Conservation (phyloP, 495 filamentous ascomycete genomes). For the Podospora fimiseda region DNA sequence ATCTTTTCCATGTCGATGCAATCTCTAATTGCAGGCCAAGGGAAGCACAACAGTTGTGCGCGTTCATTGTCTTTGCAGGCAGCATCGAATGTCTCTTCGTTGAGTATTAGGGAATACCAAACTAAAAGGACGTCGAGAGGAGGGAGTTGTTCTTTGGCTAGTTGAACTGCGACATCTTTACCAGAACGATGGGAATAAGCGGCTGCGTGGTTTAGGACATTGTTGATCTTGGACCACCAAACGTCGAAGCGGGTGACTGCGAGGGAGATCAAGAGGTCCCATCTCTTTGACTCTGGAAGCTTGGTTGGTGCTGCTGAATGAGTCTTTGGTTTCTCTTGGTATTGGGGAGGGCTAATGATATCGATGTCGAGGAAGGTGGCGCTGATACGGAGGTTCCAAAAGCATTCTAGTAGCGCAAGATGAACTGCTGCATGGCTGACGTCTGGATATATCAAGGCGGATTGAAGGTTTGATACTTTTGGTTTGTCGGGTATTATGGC, state of each 20-base stretch:
- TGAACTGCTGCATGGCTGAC: slow-evolving; percentile 6
- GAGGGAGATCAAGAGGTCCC: slow-evolving; percentile 2
- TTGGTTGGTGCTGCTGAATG: neutral
- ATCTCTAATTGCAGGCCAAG: slow-evolving; percentile 1
- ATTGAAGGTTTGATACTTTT: neutral
- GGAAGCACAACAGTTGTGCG: neutral
- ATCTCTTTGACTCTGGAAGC: neutral
- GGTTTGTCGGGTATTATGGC: neutral
- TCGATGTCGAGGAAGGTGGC: neutral
- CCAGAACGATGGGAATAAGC: slow-evolving; percentile 1
- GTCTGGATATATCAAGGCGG: neutral
- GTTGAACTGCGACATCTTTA: slow-evolving; percentile 1
- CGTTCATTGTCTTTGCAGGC: neutral
- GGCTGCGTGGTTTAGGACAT: neutral
- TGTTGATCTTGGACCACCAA: slow-evolving; percentile 4
- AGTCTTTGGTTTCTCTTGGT: neutral
- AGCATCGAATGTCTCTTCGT: neutral
- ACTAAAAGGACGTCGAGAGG: slow-evolving; percentile 5
- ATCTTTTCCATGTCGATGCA: slow-evolving; percentile 4
- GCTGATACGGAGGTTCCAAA: slow-evolving; percentile 1
- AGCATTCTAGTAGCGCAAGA: slow-evolving; percentile 6
- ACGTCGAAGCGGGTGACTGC: neutral
- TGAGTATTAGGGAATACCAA: slow-evolving; percentile 2
- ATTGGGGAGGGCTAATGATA: neutral
- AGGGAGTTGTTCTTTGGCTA: slow-evolving; percentile 2